These are phyloP conservation scores for Dicorynia guianensis DNA, from an alignment of 306 rosid species.

Conservation along the genomic window DNA sequence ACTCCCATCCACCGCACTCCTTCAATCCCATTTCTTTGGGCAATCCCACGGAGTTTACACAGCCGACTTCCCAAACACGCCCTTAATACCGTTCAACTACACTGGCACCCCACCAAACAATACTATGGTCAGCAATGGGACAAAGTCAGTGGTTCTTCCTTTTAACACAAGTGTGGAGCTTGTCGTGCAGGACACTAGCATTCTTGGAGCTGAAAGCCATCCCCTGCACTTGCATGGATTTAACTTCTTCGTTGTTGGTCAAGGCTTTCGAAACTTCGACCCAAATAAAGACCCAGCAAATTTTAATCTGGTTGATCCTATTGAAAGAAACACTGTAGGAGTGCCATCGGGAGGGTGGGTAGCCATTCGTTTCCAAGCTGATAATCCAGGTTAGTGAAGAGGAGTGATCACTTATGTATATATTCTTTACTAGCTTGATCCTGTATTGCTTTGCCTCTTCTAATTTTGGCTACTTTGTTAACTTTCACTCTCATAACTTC, in stretches of 20 bases:
- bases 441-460: too few species aligned
- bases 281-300: constrained; percentile 39
- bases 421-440: too few species aligned
- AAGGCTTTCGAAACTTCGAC: constrained; percentile 54
- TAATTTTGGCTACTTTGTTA: too few species aligned
- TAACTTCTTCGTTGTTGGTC: constrained; percentile 55
- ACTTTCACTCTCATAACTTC: too few species aligned
- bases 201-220: constrained; percentile 41
- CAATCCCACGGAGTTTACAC: constrained; percentile 45
- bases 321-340: constrained; percentile 46
- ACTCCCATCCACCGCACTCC: constrained; percentile 44
- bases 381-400: constrained; percentile 48
- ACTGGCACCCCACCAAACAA: constrained; percentile 30
- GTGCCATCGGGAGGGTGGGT: constrained; percentile 59
- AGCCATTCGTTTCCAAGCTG: constrained; percentile 47
- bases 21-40: constrained; percentile 48
- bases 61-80: constrained; percentile 41
- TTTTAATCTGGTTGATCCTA: constrained; percentile 48
- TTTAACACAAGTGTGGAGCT: neutral
- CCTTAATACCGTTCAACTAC: constrained; percentile 42
- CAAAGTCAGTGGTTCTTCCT: too few species aligned
- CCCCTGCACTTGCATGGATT: constrained; percentile 45
- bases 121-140: too few species aligned
- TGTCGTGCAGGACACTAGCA: constrained; percentile 55
- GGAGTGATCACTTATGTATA: too few species aligned